These are phyloP conservation scores for Aspergillus haitiensis DNA, from an alignment of 495 filamentous ascomycete species.

Conservation along the genomic window DNA sequence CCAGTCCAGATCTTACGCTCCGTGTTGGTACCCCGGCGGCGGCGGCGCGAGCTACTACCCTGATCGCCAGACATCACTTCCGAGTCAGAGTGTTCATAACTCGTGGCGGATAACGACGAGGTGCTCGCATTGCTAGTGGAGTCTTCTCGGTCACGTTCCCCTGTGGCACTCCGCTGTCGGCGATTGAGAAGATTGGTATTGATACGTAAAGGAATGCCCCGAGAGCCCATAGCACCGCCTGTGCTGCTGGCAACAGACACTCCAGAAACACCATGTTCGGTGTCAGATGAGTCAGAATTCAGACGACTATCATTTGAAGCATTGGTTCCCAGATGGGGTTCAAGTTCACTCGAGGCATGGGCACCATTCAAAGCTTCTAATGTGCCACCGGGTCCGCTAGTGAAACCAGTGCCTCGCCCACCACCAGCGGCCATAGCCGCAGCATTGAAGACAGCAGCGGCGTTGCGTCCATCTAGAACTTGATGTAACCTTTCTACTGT, in stretches of 20 bases:
- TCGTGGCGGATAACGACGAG: conserved; percentile 41
- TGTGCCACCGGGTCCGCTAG: conserved; percentile 44
- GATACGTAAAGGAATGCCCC: conserved; percentile 47
- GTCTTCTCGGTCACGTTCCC: conserved; percentile 41
- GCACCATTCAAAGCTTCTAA: conserved; percentile 46
- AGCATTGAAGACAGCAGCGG: conserved; percentile 96
- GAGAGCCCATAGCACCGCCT: conserved; percentile 31
- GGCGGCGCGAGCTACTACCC: conserved; percentile 21
- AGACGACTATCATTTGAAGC: conserved; percentile 36
- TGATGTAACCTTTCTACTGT: conserved; percentile 89
- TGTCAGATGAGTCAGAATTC: conserved; percentile 49
- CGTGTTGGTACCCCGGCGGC: conserved; percentile 39
- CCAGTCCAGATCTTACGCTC: conserved; percentile 73
- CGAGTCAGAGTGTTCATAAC: conserved; percentile 47
- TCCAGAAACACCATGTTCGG: conserved; percentile 40
- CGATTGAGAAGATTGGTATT: conserved; percentile 41
- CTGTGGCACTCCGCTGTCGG: conserved; percentile 28
- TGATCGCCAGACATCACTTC: conserved; percentile 35
- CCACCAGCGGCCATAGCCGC: conserved; percentile 97
- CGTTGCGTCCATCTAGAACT: conserved; percentile 87
- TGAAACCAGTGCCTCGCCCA: conserved; percentile 65
- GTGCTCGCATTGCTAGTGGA: conserved; percentile 47
- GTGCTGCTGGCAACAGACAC: conserved; percentile 38
- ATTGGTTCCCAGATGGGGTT: conserved; percentile 24
- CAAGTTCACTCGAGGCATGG: conserved; percentile 28